phyloP scores from a whole-genome alignment of 768 basidiomycete genomes.

The Lanmaoa pseudosensibilis region DNA sequence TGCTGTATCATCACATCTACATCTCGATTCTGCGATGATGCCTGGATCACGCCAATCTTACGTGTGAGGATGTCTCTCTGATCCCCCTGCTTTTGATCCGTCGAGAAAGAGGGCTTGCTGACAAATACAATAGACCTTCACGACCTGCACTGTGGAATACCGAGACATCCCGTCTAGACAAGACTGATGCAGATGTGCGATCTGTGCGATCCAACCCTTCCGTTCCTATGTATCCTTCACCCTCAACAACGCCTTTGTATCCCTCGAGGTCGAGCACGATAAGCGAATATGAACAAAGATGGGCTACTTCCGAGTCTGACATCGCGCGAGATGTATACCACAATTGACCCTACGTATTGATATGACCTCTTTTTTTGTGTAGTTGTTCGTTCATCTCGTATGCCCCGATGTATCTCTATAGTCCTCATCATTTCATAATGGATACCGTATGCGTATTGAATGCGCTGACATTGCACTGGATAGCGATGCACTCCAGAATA shows the following conservation, averaged over 20 bases:
- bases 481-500: background rate
- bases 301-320: conserved; percentile 27
- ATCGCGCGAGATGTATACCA: conserved; percentile 17
- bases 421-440: background rate
- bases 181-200: background rate
- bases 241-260: conserved; percentile 3
- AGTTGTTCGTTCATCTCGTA: background rate
- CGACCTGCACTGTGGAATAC: conserved; percentile 8
- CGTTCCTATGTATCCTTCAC: background rate
- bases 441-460: background rate
- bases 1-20: conserved; percentile 52
- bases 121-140: conserved; percentile 6
- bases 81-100: background rate
- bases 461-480: too few relatives aligned
- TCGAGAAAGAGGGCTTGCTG: background rate
- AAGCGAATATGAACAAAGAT: conserved; percentile 18
- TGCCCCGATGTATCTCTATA: conserved; percentile 8
- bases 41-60: conserved; percentile 12
- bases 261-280: background rate
- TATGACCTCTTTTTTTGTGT: background rate
- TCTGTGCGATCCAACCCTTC: background rate
- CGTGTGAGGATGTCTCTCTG: conserved; percentile 20
- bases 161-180: conserved; percentile 3
- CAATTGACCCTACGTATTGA: conserved; percentile 2
- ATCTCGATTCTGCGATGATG: conserved; percentile 10